A percentile compares a stretch with the other conserved stretches of the same genome.
Conservation (phyloP, 495 filamentous ascomycete species). For the Aspergillus bertholletiae region DNA sequence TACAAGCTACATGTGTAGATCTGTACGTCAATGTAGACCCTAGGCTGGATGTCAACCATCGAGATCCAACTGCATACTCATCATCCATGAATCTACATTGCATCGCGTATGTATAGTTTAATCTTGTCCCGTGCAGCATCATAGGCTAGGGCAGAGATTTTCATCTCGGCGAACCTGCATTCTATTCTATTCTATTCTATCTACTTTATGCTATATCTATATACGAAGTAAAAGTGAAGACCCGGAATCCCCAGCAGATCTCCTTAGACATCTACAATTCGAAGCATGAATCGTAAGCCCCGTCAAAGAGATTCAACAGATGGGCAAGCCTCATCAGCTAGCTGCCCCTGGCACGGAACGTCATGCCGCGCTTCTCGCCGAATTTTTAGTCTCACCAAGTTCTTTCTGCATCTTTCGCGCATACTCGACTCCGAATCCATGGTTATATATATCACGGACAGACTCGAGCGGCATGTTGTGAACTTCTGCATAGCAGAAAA, state of each 20-base stretch:
- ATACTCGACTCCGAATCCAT: slow-evolving; percentile 41
- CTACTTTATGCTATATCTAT: background rate
- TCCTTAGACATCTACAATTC: background rate
- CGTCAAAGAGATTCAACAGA: background rate
- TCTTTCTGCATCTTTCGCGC: slow-evolving; percentile 37
- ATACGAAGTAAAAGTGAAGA: background rate
- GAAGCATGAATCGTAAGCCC: background rate
- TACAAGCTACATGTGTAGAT: no score
- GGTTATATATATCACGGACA: slow-evolving; percentile 39
- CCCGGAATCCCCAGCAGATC: background rate
- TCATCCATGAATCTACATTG: background rate
- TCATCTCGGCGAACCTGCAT: background rate
- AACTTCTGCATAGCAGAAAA: slow-evolving; percentile 45
- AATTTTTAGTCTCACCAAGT: slow-evolving; percentile 6
- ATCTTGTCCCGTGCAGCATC: background rate
- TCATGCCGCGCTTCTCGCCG: background rate
- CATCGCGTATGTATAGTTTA: background rate
- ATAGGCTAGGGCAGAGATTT: background rate
- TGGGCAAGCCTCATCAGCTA: background rate
- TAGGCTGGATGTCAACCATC: background rate
- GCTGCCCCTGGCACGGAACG: no score
- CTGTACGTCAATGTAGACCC: background rate
- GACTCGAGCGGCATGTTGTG: slow-evolving; percentile 49
- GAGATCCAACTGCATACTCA: background rate
- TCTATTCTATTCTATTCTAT: background rate